Base-by-base conservation (phyloP, 2,329 filamentous ascomycete species). In the Colletotrichum liriopes region DNA sequence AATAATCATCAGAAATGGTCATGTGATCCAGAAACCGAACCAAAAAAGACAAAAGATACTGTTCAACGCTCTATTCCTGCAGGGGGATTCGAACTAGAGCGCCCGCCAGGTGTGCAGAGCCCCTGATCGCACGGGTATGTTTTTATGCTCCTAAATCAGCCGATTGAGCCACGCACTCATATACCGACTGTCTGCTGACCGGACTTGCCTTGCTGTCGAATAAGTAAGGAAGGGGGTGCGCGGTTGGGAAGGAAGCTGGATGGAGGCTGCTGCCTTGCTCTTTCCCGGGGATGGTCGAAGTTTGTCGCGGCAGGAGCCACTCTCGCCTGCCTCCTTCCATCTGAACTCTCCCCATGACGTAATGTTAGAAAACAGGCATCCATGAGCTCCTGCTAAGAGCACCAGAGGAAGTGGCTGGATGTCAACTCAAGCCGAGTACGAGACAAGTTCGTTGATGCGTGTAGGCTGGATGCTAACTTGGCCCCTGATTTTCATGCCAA, bases 51-150 rank as follows among this genome's bases (percentile, higher is more conserved):
- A 43, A 26, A 18, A 56, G 23, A 23, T 37, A 12, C 37, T 59
- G 55, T 59, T 59, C 55, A 59, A 59, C 55, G 37, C 55, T 59
- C 55, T 59, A 43, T 59, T 39, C 37, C 55, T 59, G 55, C 55
- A 43, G n/a, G 55, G 55, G 23, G 23, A 23, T 16, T 59, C 55
- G 55, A 59, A 59, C 55, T 41, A 59, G 37, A 59, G 55, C 55
- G 55, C 55, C 37, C 55, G 55, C 55, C 37, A 59, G 37, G 37
- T 59, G 35, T 29, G 37, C 37, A 41, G 55, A 59, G 55, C 37
- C 18, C 55, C 37, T 59, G 37, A 12, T 59, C 6, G 55, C 55
- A 43, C 55, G 55, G 37, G 55, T 59, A 59, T 59, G 0, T 43
- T 59, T 59, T 59, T 59, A 11, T 41, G 37, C 55, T 59, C 35